Evolutionary conservation across 352 stramenopile species (phyloP).

Genomic region (Phytophthora podocarpi): DNA sequence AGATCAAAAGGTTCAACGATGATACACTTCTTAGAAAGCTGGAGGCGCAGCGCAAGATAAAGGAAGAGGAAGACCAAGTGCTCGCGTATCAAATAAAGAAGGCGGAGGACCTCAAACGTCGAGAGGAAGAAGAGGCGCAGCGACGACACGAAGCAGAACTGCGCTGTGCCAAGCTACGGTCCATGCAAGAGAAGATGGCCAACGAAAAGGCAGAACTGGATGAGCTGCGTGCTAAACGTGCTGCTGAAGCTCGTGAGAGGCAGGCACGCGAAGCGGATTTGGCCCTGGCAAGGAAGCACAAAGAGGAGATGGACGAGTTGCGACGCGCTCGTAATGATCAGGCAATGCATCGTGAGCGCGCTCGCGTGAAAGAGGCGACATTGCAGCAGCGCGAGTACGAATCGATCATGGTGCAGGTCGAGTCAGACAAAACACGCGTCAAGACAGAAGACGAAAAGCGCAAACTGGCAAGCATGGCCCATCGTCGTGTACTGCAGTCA

Average conservation of each 20-base stretch:
- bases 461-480: slow-evolving; percentile 67
- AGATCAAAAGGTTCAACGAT: slow-evolving; percentile 80
- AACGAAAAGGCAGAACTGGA: slow-evolving; percentile 91
- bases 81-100: slow-evolving; percentile 79
- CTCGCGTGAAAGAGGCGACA: slow-evolving; percentile 75
- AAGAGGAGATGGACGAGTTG: slow-evolving; percentile 86
- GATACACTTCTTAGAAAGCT: slow-evolving; percentile 48
- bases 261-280: slow-evolving; percentile 87
- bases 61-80: slow-evolving; percentile 77
- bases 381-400: slow-evolving; percentile 91
- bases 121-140: slow-evolving; percentile 71
- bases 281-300: slow-evolving; percentile 82
- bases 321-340: slow-evolving; percentile 64
- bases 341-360: slow-evolving; percentile 72
- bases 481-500: slow-evolving; percentile 84
- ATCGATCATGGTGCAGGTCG: slow-evolving; percentile 85
- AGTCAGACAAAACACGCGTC: slow-evolving; percentile 64
- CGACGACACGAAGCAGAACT: slow-evolving; percentile 76
- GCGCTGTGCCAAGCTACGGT: slow-evolving; percentile 74
- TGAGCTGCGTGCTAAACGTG: slow-evolving; percentile 91
- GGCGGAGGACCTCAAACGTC: slow-evolving; percentile 58
- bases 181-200: slow-evolving; percentile 87
- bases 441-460: slow-evolving; percentile 63
- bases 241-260: slow-evolving; percentile 88
- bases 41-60: slow-evolving; percentile 78